A percentile compares a stretch with the other conserved stretches of the same genome.
These are phyloP conservation scores for Fusarium setosum DNA, from an alignment of 2,329 filamentous ascomycete species.

Conservation along the genomic window DNA sequence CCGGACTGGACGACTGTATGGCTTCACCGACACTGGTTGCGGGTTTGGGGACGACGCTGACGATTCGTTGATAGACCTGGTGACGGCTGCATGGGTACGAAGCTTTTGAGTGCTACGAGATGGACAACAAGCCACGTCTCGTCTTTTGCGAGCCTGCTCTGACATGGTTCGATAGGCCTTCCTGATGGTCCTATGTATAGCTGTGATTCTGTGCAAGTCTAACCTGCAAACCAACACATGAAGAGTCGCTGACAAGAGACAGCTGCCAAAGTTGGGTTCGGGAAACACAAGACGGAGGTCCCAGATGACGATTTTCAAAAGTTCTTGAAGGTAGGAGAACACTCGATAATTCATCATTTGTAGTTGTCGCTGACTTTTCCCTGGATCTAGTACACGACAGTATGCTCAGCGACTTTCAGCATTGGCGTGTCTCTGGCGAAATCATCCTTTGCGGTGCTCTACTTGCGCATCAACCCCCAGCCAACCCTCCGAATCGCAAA, in stretches of 20 bases:
- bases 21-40: not conserved
- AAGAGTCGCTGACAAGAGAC: not conserved
- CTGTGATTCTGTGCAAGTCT: constrained; percentile 14
- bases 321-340: constrained; percentile 15
- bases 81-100: constrained; percentile 22
- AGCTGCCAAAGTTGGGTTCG: constrained; percentile 23
- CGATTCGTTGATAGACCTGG: constrained; percentile 12
- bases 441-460: constrained; percentile 47
- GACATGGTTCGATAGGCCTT: constrained; percentile 13
- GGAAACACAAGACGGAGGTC: constrained; percentile 1
- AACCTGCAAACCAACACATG: not conserved
- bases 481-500: constrained; percentile 41
- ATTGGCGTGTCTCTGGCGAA: constrained; percentile 45
- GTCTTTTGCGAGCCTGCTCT: not conserved
- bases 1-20: constrained; percentile 28
- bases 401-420: constrained; percentile 44
- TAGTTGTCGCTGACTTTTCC: not conserved
- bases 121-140: not conserved
- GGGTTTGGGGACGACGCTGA: not conserved
- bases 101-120: not conserved
- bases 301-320: constrained; percentile 9
- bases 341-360: no score
- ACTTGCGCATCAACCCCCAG: constrained; percentile 45
- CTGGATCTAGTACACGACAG: constrained; percentile 30
- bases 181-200: constrained; percentile 11